phyloP scores from a whole-genome alignment of 306 rosid species.

The Cercis canadensis region DNA sequence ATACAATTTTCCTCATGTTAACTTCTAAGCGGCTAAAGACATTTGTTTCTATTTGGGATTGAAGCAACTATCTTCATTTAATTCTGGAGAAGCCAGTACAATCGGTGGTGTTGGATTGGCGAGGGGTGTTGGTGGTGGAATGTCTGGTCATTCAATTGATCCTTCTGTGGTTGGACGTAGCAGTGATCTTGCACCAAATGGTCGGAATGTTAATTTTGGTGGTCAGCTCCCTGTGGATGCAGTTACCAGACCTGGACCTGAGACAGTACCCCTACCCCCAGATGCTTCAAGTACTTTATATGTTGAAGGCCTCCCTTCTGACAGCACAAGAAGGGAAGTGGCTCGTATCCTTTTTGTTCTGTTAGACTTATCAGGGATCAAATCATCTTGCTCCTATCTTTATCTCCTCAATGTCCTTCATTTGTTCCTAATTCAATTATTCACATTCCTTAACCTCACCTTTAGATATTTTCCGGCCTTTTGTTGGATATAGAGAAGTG shows the following conservation, averaged over 20 bases:
- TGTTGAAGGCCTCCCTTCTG: conserved; percentile 92
- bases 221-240: conserved; percentile 67
- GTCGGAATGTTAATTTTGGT: conserved; percentile 57
- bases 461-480: conserved; percentile 90
- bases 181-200: conserved; percentile 66
- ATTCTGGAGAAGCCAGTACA: conserved; percentile 73
- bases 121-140: conserved; percentile 61
- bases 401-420: conserved; percentile 10
- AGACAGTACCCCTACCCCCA: conserved; percentile 76
- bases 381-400: conserved; percentile 10
- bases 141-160: conserved; percentile 60
- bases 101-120: conserved; percentile 61
- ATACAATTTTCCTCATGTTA: conserved; percentile 24
- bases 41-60: conserved; percentile 41
- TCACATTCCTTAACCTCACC: conserved; percentile 42
- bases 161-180: conserved; percentile 57
- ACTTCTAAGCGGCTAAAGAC: conserved; percentile 39
- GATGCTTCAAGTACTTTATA: conserved; percentile 92
- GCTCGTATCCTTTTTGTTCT: conserved; percentile 78
- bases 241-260: conserved; percentile 69
- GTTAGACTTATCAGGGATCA: conserved; percentile 23
- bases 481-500: conserved; percentile 93
- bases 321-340: conserved; percentile 83
- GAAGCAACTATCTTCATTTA: conserved; percentile 69
- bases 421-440: conserved; percentile 1